Conservation (phyloP, 148 eudicot species). For the Rhododendron williamsianum region DNA sequence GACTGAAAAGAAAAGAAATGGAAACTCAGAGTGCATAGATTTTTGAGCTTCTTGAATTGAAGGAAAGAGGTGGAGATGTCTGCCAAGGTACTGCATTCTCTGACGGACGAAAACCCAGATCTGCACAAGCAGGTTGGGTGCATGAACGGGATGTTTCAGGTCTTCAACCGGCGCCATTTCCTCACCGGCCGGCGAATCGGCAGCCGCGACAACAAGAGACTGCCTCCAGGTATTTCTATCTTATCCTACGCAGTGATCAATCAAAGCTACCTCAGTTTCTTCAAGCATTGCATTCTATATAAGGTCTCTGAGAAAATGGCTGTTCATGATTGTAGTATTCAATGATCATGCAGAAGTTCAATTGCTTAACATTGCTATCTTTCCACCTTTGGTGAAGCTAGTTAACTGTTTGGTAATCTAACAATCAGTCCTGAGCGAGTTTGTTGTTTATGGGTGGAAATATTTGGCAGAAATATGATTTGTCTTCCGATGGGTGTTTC, state of each 20-base stretch:
- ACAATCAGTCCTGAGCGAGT: not conserved
- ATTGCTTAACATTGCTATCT: not conserved
- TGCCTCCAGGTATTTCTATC: constrained; percentile 43
- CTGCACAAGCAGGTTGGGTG: constrained; percentile 75
- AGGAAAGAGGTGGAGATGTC: constrained; percentile 38
- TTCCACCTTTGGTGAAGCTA: not conserved
- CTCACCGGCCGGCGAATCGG: constrained; percentile 29
- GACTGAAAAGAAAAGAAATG: not conserved
- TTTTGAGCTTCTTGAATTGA: not conserved
- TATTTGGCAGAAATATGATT: not conserved
- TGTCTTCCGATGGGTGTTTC: not conserved
- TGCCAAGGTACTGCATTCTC: constrained; percentile 46
- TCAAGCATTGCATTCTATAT: not conserved
- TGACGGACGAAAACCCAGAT: constrained; percentile 55
- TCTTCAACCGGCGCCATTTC: constrained; percentile 54
- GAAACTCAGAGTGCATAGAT: not conserved
- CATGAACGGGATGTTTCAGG: constrained; percentile 75
- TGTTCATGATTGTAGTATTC: not conserved
- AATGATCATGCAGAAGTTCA: not conserved
- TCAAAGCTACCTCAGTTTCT: not conserved
- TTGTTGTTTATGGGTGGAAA: not conserved
- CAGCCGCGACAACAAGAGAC: constrained; percentile 38
- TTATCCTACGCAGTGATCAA: not conserved
- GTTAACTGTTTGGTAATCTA: not conserved
- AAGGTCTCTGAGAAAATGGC: not conserved